Percentiles rank a stretch among this genome's conserved stretches.
Conservation (phyloP, 257 asterid species). For the Voacanga thouarsii region DNA sequence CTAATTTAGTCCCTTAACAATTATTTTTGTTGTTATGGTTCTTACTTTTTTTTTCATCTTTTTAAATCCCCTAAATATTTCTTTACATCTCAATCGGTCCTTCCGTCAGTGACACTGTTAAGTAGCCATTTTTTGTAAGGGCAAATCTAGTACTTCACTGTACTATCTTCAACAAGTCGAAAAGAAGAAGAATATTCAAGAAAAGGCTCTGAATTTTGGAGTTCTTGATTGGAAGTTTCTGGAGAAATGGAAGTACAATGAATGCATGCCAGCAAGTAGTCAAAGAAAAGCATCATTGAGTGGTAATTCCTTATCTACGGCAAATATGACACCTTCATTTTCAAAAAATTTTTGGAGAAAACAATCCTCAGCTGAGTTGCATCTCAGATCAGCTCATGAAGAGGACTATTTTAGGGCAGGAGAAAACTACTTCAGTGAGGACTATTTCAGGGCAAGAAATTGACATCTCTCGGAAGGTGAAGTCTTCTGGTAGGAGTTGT, state of each 20-base stretch:
- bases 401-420: conserved; percentile 31
- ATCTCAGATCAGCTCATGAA: conserved; percentile 28
- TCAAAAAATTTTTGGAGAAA: conserved; percentile 27
- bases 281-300: conserved; percentile 40
- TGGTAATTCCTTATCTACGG: conserved; percentile 31
- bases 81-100: too few relatives aligned
- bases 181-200: conserved; percentile 60
- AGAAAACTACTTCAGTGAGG: conserved; percentile 34
- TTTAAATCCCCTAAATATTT: too few relatives aligned
- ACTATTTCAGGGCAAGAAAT: conserved; percentile 36
- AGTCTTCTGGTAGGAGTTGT: conserved; percentile 25
- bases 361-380: conserved; percentile 25
- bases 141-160: too few relatives aligned
- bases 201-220: conserved; percentile 82
- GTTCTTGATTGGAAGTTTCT: conserved; percentile 89
- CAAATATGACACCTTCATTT: conserved; percentile 37
- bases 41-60: too few relatives aligned
- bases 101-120: too few relatives aligned
- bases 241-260: conserved; percentile 82
- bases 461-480: conserved; percentile 27
- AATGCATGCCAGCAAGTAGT: conserved; percentile 55
- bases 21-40: too few relatives aligned
- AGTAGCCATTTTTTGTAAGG: too few relatives aligned
- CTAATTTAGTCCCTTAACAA: too few relatives aligned
- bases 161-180: conserved; percentile 70